Base-by-base conservation (phyloP, 1,284 basidiomycete genomes). In the Cutaneotrichosporon sp. region DNA sequence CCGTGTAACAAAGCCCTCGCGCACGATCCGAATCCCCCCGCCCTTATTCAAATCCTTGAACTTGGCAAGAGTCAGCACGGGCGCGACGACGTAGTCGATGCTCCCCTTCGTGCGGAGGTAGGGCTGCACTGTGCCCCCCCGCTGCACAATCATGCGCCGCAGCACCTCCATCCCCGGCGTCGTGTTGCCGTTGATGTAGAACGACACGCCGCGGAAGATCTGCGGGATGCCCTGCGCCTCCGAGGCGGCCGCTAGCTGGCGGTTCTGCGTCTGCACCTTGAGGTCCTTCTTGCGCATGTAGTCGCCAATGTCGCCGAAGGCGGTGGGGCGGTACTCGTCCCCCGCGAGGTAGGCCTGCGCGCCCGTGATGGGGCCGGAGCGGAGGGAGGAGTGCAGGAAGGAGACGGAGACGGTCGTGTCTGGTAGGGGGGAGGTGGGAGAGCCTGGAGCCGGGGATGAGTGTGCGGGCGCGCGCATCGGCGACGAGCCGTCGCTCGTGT, bases 141-240 rank as follows among this genome's bases (percentile, higher is more conserved):
- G 85, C 59, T 87, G 82, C 3, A 95, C 80, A 42, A 98, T 88
- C 58, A 97, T 81, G 66, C 87, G 83, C 4, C 91, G 85, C 1
- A 98, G 80, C 55, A 92, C 90, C 72, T 92, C 90, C 56, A 93
- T 86, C 4, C 93, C 92, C 7, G 95, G 94, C 29, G 86, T 83
- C 1, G 93, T 97, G 81, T 87, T 91, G 0, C 95, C 95, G 72
- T 97, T 97, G 74, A 95, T 93, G 77, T 95, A 91, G 61, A 95
- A 87, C 0, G 88, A 82, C 24, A 94, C 64, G 1, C 87, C 89
- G 33, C 82, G 80, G 67, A 95, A 92, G 42, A 95, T 85, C 60
- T 81, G 79, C n/a, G 82, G 83, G 51, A 79, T 78, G 18, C 54
- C 69, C 11, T 61, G 47, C 2, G 54, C 62, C 14, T 59, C 70